Evolutionary conservation across 805 yeast genomes (phyloP).

Genomic region (Suhomyces sp.): DNA sequence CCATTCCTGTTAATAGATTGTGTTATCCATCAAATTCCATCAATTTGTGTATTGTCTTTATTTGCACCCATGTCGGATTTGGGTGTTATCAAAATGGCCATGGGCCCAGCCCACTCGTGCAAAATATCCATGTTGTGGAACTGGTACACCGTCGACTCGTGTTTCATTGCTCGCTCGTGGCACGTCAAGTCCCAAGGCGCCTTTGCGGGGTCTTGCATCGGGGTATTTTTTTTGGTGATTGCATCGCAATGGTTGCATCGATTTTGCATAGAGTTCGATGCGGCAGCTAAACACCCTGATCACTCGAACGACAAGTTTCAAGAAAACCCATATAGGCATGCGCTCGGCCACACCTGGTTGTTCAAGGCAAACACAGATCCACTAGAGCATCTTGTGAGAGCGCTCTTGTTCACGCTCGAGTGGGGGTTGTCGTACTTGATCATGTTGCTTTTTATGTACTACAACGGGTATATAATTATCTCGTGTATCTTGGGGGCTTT

Average conservation of each 20-base stretch:
- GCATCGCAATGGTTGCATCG: constrained; percentile 58
- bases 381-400: constrained; percentile 48
- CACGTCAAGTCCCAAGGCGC: constrained; percentile 54
- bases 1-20: too few species aligned
- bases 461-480: constrained; percentile 65
- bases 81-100: constrained; percentile 4
- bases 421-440: constrained; percentile 64
- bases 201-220: constrained; percentile 74
- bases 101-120: constrained; percentile 17
- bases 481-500: constrained; percentile 62
- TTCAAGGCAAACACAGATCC: constrained; percentile 4
- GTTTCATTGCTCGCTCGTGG: constrained; percentile 65
- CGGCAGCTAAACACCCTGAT: constrained; percentile 15
- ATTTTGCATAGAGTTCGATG: constrained; percentile 50
- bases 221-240: constrained; percentile 58
- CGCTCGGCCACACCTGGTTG: constrained; percentile 36
- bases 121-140: constrained; percentile 64
- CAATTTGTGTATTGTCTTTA: too few species aligned
- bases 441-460: constrained; percentile 74
- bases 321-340: constrained; percentile 21
- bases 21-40: too few species aligned
- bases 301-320: too few species aligned
- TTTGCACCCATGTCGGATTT: neutral
- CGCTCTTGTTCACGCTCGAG: constrained; percentile 51
- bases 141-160: constrained; percentile 66